Conservation (phyloP, 305 asterid genomes). For the Fraxinus paxiana region DNA sequence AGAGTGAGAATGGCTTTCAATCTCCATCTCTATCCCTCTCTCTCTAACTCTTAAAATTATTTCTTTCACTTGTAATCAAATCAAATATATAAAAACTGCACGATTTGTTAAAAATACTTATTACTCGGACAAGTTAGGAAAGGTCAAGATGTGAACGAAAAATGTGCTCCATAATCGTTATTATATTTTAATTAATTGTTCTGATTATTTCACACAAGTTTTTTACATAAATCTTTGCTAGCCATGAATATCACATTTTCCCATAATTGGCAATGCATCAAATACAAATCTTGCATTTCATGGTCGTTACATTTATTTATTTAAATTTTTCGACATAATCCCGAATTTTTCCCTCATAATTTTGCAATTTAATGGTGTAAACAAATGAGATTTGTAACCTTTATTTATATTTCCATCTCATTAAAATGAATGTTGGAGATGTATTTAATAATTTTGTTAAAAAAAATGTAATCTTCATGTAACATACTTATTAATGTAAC, state of each 20-base stretch:
- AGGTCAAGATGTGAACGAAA: neutral
- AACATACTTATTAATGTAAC: neutral
- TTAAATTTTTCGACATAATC: neutral
- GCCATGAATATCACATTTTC: neutral
- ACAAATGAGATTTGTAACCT: no score
- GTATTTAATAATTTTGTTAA: neutral
- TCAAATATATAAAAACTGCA: neutral
- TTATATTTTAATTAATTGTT: neutral
- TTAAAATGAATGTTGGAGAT: neutral
- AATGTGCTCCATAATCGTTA: neutral
- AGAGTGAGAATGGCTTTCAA: conserved; percentile 17
- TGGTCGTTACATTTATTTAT: neutral
- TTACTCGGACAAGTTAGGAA: neutral
- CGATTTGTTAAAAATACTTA: neutral
- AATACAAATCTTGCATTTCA: neutral
- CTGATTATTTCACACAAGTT: neutral
- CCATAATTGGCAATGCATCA: neutral
- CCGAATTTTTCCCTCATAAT: neutral
- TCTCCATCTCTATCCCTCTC: conserved; percentile 34
- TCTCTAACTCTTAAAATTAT: neutral
- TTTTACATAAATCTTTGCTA: neutral
- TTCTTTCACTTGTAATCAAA: neutral
- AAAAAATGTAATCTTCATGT: neutral
- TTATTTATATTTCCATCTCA: neutral
- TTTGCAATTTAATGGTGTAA: neutral